Evolutionary conservation across 495 filamentous ascomycete genomes (phyloP).

Genomic region (Penicillium cinerascens): DNA sequence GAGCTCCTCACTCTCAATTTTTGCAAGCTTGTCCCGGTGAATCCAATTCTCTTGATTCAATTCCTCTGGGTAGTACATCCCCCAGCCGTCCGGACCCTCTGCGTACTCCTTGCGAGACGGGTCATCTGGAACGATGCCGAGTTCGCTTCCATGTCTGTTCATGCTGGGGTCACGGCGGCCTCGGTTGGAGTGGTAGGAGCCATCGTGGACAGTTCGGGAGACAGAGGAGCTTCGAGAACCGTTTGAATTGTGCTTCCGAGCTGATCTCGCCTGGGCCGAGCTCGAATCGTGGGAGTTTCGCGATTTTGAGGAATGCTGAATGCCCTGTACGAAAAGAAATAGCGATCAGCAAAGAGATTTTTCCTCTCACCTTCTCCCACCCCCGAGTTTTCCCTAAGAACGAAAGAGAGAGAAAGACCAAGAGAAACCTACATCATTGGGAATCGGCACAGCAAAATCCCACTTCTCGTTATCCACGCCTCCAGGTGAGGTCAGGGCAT

Average conservation of each 20-base stretch:
- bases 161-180: slow-evolving; percentile 49
- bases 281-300: slow-evolving; percentile 39
- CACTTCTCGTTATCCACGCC: slow-evolving; percentile 39
- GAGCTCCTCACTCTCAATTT: slow-evolving; percentile 89
- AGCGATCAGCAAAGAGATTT: slow-evolving; percentile 4
- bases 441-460: slow-evolving; percentile 47
- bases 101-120: slow-evolving; percentile 24
- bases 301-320: slow-evolving; percentile 29
- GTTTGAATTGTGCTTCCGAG: slow-evolving; percentile 35
- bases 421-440: slow-evolving; percentile 34
- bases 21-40: slow-evolving; percentile 89
- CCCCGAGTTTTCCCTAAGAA: neutral
- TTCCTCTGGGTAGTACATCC: slow-evolving; percentile 2
- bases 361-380: neutral
- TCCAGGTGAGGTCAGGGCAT: slow-evolving; percentile 38
- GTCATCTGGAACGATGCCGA: slow-evolving; percentile 54
- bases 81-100: slow-evolving; percentile 16
- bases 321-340: slow-evolving; percentile 18
- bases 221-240: slow-evolving; percentile 41
- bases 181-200: slow-evolving; percentile 22
- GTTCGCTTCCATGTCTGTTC: slow-evolving; percentile 49
- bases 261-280: slow-evolving; percentile 25
- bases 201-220: slow-evolving; percentile 33
- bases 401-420: neutral
- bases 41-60: slow-evolving; percentile 69